A percentile compares a stretch with the other conserved stretches of the same genome.
These are phyloP conservation scores for Rhodotorula toruloides DNA, from an alignment of 768 basidiomycete genomes.

Conservation along the genomic window DNA sequence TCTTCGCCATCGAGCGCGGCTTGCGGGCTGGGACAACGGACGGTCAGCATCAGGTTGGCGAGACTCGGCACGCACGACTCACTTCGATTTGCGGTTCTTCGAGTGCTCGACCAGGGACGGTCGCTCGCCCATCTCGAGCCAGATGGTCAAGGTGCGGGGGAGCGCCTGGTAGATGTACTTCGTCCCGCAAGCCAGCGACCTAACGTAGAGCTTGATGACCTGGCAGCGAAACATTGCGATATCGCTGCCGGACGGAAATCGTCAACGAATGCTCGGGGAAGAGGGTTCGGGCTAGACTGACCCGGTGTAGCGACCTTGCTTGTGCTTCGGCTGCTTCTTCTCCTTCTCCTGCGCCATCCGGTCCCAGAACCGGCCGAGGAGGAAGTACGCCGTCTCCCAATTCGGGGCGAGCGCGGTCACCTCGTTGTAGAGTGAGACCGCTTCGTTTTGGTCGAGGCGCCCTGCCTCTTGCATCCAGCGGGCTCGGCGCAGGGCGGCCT, in stretches of 20 bases:
- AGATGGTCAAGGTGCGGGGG: conserved; percentile 86
- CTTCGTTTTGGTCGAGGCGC: conserved; percentile 62
- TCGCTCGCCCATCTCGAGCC: conserved; percentile 86
- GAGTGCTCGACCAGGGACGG: conserved; percentile 39
- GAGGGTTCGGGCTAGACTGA: background rate
- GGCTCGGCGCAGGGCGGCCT: conserved; percentile 62
- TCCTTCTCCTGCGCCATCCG: conserved; percentile 26
- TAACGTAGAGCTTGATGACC: conserved; percentile 28
- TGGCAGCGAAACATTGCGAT: background rate
- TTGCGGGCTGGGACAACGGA: background rate
- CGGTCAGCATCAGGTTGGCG: background rate
- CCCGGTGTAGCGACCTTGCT: background rate
- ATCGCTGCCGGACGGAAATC: background rate
- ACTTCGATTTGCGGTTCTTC: conserved; percentile 14
- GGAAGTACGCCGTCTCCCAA: conserved; percentile 80
- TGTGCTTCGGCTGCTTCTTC: conserved; percentile 2
- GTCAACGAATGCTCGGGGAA: too few relatives aligned
- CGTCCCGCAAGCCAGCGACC: conserved; percentile 70
- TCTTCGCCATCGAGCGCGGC: conserved; percentile 3
- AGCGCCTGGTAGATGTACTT: conserved; percentile 96
- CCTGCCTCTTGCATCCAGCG: conserved; percentile 91
- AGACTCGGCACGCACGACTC: background rate
- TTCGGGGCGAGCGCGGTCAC: conserved; percentile 51
- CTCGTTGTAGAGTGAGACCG: conserved; percentile 55
- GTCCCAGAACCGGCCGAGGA: conserved; percentile 84